A percentile compares a stretch with the other conserved stretches of the same genome.
These are phyloP conservation scores for Alnus glutinosa DNA, from an alignment of 306 rosid species.

Conservation along the genomic window DNA sequence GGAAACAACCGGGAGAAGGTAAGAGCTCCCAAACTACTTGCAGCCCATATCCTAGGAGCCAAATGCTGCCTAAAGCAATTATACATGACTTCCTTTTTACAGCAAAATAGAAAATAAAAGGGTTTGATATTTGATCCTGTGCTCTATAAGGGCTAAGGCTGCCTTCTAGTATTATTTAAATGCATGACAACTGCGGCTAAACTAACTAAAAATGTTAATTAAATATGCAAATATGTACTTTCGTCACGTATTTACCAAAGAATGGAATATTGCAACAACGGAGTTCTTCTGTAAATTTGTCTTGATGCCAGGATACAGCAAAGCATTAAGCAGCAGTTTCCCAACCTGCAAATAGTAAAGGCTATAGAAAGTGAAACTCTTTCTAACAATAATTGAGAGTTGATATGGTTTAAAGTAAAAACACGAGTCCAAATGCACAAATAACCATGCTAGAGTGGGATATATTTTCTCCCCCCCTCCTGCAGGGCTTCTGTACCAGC, in stretches of 20 bases:
- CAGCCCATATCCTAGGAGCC: not conserved
- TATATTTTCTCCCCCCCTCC: not conserved
- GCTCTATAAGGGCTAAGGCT: not conserved
- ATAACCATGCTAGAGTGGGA: too few species aligned
- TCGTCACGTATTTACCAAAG: conserved; percentile 55
- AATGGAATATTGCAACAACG: conserved; percentile 88
- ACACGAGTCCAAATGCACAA: too few species aligned
- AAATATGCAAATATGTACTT: not conserved
- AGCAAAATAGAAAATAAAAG: not conserved
- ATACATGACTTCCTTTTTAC: not conserved
- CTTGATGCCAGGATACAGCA: conserved; percentile 91
- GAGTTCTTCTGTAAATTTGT: conserved; percentile 88
- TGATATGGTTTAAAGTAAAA: not conserved
- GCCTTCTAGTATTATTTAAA: not conserved
- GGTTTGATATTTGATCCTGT: not conserved
- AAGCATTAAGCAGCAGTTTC: conserved; percentile 85
- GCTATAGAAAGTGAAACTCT: conserved; percentile 30
- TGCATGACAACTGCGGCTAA: not conserved
- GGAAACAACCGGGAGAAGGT: not conserved
- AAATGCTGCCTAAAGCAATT: not conserved
- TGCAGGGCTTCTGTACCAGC: not conserved
- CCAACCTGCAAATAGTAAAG: conserved; percentile 69
- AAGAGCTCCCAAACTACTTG: not conserved
- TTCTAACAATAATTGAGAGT: not conserved
- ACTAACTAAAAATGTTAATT: not conserved